Percentiles rank a stretch among this genome's conserved stretches.
These are phyloP conservation scores for Penicillium vulpinum DNA, from an alignment of 2,329 filamentous ascomycete genomes.

Conservation along the genomic window DNA sequence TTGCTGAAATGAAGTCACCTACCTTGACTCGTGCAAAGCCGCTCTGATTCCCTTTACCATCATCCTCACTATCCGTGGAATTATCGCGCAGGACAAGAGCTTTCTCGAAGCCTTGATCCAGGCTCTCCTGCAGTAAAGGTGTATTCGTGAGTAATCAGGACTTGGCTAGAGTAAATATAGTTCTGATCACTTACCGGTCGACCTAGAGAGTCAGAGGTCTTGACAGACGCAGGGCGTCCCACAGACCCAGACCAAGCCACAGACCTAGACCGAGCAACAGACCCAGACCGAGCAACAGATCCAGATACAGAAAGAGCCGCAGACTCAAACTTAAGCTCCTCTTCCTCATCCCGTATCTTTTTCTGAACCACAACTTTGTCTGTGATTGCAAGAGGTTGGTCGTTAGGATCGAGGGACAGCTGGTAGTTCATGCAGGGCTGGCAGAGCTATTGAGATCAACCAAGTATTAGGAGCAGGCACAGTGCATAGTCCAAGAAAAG, in stretches of 20 bases:
- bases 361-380: background rate
- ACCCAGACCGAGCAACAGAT: background rate
- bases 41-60: background rate
- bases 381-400: background rate
- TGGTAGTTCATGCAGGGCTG: constrained; percentile 16
- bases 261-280: background rate
- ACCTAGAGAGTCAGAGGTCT: background rate
- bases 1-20: background rate
- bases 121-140: background rate
- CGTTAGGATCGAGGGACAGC: background rate
- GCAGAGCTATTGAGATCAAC: background rate
- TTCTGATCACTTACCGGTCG: background rate
- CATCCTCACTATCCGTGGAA: background rate
- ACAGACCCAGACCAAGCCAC: background rate
- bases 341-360: background rate
- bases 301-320: background rate
- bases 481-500: too few species aligned
- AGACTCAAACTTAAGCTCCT: background rate
- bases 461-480: background rate
- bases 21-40: constrained; percentile 7
- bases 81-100: background rate
- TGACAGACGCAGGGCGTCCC: background rate
- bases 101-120: background rate
- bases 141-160: background rate
- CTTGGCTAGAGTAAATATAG: background rate